Evolutionary conservation across 805 yeast species (phyloP).

Genomic region (Lachancea quebecensis): DNA sequence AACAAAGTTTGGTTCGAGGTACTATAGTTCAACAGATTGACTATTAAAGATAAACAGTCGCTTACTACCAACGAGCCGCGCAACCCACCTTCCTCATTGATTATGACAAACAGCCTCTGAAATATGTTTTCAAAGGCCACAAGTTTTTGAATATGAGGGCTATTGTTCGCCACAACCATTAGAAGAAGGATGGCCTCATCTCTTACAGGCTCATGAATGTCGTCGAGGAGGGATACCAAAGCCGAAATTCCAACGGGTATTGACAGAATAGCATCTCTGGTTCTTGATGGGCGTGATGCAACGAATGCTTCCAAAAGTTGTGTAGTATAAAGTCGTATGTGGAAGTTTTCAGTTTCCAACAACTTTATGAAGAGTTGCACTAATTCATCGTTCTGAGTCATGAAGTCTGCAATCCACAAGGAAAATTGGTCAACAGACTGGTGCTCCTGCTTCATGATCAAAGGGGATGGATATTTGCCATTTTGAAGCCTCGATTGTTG

Average conservation of each 20-base stretch:
- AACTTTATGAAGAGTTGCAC: slow-evolving; percentile 41
- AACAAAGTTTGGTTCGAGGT: slow-evolving; percentile 86
- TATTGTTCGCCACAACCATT: slow-evolving; percentile 73
- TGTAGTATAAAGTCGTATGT: slow-evolving; percentile 69
- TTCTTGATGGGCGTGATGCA: slow-evolving; percentile 62
- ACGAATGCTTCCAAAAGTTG: slow-evolving; percentile 81
- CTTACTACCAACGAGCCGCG: slow-evolving; percentile 86
- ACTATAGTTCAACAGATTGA: slow-evolving; percentile 70
- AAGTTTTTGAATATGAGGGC: slow-evolving; percentile 79
- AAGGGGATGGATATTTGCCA: slow-evolving; percentile 75
- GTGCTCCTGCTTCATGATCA: slow-evolving; percentile 45
- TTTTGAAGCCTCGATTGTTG: slow-evolving; percentile 66
- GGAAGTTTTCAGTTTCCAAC: slow-evolving; percentile 60
- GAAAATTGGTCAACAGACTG: slow-evolving; percentile 72
- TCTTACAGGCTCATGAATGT: slow-evolving; percentile 74
- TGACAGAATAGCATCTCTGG: slow-evolving; percentile 65
- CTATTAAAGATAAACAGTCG: slow-evolving; percentile 73
- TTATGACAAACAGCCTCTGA: slow-evolving; percentile 70
- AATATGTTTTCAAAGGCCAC: slow-evolving; percentile 94
- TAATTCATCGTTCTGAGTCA: slow-evolving; percentile 50
- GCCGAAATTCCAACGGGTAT: slow-evolving; percentile 77
- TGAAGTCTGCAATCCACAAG: slow-evolving; percentile 90
- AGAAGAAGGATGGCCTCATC: slow-evolving; percentile 82
- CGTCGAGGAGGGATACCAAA: slow-evolving; percentile 56
- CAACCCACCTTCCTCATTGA: slow-evolving; percentile 82